These are phyloP conservation scores for Ascosphaera acerosa DNA, from an alignment of 2,329 filamentous ascomycete species.

Conservation along the genomic window DNA sequence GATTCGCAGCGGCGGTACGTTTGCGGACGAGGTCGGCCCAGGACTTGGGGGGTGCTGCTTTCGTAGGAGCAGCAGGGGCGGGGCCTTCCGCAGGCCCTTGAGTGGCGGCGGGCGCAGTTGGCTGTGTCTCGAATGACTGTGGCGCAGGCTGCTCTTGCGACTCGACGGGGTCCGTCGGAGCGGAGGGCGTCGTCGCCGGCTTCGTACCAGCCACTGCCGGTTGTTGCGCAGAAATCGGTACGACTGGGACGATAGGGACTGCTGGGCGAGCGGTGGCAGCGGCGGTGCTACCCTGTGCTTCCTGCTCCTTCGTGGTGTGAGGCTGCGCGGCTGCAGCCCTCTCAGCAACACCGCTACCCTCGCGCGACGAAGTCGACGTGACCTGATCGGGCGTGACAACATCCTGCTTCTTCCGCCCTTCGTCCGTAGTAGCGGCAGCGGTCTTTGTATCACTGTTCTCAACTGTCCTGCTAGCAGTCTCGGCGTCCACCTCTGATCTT, in stretches of 20 bases:
- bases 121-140: slow-evolving; percentile 4
- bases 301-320: no score
- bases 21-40: slow-evolving; percentile 44
- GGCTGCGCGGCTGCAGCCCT: slow-evolving; percentile 12
- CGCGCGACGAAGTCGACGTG: no score
- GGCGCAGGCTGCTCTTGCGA: slow-evolving; percentile 2
- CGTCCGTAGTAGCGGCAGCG: no score
- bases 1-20: slow-evolving; percentile 15
- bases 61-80: slow-evolving; percentile 17
- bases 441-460: no score
- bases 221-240: slow-evolving; percentile 18
- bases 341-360: no score
- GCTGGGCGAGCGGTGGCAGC: slow-evolving; percentile 19
- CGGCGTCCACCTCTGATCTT: no score
- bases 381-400: no score
- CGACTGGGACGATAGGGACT: slow-evolving; percentile 26
- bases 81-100: slow-evolving; percentile 11
- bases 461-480: no score
- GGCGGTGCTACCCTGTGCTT: no score
- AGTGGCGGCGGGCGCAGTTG: slow-evolving; percentile 3
- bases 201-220: slow-evolving; percentile 6
- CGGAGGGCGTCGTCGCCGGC: slow-evolving; percentile 3
- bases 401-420: no score
- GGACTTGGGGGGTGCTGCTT: slow-evolving; percentile 28
- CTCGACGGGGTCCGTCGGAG: slow-evolving; percentile 1